Evolutionary conservation across 192 early-diverging fungal species (phyloP).

Genomic region (Piromyces finnis): DNA sequence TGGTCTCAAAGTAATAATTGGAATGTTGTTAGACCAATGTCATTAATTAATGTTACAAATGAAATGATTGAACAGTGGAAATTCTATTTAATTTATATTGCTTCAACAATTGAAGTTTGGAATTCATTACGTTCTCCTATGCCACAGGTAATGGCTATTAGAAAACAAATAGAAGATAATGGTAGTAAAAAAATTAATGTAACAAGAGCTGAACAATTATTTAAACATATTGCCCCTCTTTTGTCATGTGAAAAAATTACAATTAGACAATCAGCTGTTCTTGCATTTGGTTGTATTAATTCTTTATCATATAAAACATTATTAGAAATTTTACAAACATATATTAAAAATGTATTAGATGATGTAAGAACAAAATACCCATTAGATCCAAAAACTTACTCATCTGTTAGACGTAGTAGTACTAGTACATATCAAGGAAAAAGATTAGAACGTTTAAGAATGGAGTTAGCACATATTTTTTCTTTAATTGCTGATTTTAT

Average conservation of each 20-base stretch:
- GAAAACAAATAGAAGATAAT: not conserved
- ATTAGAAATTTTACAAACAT: constrained; percentile 44
- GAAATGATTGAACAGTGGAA: constrained; percentile 61
- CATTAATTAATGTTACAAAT: constrained; percentile 17
- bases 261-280: constrained; percentile 50
- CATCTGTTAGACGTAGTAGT: not conserved
- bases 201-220: constrained; percentile 29
- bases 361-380: constrained; percentile 13
- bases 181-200: not conserved
- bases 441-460: constrained; percentile 48
- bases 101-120: constrained; percentile 30
- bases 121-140: constrained; percentile 2
- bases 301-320: constrained; percentile 42
- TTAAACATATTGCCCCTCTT: constrained; percentile 43
- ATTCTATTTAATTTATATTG: constrained; percentile 50
- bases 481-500: constrained; percentile 50
- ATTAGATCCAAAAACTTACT: not conserved
- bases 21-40: not conserved
- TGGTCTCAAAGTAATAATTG: not conserved
- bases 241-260: constrained; percentile 40
- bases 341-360: constrained; percentile 32
- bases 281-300: constrained; percentile 45
- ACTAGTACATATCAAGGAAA: constrained; percentile 5
- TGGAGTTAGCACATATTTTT: constrained; percentile 52
- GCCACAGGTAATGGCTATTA: not conserved